A percentile compares a stretch with the other conserved stretches of the same genome.
Conservation (phyloP, 139 green algal species). For the Ettlia oleoabundans region DNA sequence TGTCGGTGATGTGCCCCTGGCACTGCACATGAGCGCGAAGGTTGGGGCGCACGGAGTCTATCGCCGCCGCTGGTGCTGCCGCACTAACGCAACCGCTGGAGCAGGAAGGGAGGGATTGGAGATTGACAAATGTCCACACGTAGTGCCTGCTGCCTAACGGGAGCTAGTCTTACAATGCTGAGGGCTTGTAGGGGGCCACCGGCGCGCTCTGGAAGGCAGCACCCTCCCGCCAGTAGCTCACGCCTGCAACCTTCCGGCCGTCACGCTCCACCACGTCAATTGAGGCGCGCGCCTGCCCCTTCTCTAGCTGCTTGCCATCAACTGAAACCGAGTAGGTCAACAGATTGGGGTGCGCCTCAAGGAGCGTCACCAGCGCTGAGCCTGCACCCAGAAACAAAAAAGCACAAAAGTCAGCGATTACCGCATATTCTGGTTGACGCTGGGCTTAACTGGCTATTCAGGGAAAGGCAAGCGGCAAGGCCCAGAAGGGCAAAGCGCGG, state of each 20-base stretch:
- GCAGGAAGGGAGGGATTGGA: no score
- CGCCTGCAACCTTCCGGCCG: conserved; percentile 15
- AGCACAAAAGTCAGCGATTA: not conserved
- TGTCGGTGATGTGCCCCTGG: no score
- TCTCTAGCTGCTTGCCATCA: conserved; percentile 38
- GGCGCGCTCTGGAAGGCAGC: conserved; percentile 33
- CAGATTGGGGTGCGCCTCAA: conserved; percentile 37
- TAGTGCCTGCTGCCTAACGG: no score
- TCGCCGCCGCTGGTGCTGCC: no score
- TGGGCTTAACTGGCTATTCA: not conserved
- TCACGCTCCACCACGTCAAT: conserved; percentile 11
- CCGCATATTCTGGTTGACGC: not conserved
- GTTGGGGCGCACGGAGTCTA: no score
- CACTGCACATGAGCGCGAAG: no score
- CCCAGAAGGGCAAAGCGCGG: no score
- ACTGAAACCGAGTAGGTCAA: conserved; percentile 34
- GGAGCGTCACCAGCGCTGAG: conserved; percentile 1
- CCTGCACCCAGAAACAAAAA: not conserved
- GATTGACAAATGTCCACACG: no score
- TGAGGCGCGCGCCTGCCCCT: conserved; percentile 26
- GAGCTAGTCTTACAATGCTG: not conserved
- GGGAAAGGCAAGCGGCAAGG: no score
- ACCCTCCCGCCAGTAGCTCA: conserved; percentile 43
- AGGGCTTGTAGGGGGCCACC: conserved; percentile 27
- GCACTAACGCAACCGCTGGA: no score